Conservation (phyloP, 768 basidiomycete genomes). For the Phaeotremella skinneri region DNA sequence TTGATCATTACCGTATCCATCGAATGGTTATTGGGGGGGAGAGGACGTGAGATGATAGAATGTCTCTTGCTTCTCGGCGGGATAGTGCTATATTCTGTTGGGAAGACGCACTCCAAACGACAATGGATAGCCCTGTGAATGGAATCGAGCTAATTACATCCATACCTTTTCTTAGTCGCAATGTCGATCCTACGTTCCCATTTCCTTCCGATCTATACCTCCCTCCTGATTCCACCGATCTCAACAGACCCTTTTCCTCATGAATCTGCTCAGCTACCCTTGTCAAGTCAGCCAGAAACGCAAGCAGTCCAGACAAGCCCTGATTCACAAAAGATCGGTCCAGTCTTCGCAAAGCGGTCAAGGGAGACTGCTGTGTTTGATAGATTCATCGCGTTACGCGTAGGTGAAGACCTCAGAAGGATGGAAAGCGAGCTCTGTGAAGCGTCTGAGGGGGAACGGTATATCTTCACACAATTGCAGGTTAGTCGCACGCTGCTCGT, state of each 20-base stretch:
- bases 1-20: not conserved
- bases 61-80: too few relatives aligned
- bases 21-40: too few relatives aligned
- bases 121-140: too few relatives aligned
- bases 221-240: constrained; percentile 14
- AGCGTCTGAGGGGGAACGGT: constrained; percentile 27
- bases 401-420: constrained; percentile 34
- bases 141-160: too few relatives aligned
- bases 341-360: constrained; percentile 14
- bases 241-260: constrained; percentile 36
- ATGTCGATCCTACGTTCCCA: constrained; percentile 29
- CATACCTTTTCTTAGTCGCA: constrained; percentile 24
- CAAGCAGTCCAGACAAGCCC: not conserved
- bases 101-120: too few relatives aligned
- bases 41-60: too few relatives aligned
- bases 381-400: constrained; percentile 38
- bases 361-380: constrained; percentile 42
- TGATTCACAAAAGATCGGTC: not conserved
- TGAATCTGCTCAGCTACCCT: constrained; percentile 18
- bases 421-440: constrained; percentile 37
- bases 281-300: not conserved
- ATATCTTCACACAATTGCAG: constrained; percentile 35
- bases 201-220: constrained; percentile 20
- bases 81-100: too few relatives aligned
- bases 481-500: constrained; percentile 16